A percentile compares a stretch with the other conserved stretches of the same genome.
Conservation (phyloP, 208 protist species). For the Balamuthia mandrillaris region DNA sequence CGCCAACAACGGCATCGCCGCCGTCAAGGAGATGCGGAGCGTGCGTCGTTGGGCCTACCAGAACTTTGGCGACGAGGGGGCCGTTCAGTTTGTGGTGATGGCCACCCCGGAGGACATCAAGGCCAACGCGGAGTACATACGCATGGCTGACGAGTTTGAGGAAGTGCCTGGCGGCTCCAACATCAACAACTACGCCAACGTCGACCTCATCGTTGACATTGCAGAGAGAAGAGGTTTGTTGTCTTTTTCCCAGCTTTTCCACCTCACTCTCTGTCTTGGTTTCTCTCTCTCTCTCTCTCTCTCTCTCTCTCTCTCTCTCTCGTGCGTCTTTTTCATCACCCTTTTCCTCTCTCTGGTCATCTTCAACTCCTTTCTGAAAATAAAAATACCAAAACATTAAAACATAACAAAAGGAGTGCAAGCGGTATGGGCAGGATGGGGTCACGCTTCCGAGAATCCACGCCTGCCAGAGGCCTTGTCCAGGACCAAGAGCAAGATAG, state of each 20-base stretch:
- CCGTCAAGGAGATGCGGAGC: constrained; percentile 95
- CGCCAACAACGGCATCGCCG: constrained; percentile 97
- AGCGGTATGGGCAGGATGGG: constrained; percentile 97
- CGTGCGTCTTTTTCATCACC: no score
- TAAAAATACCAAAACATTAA: no score
- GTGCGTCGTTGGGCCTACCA: constrained; percentile 93
- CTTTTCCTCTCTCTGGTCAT: no score
- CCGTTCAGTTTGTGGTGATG: constrained; percentile 94
- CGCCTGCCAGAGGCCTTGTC: constrained; percentile 79
- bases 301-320: no score
- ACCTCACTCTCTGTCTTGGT: no score
- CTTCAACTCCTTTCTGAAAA: no score
- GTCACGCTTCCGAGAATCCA: constrained; percentile 97
- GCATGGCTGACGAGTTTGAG: constrained; percentile 89
- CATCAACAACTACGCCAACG: constrained; percentile 98
- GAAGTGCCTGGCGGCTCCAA: constrained; percentile 93
- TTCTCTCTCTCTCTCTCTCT: no score
- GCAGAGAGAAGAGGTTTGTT: constrained; percentile 86
- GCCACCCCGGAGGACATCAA: constrained; percentile 96
- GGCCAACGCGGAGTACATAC: constrained; percentile 96
- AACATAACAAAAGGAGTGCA: no score
- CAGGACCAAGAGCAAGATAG: constrained; percentile 45
- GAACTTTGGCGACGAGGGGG: constrained; percentile 86
- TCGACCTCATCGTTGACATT: constrained; percentile 94
- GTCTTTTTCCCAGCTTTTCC: no score